Conservation (phyloP, 495 filamentous ascomycete species). For the Poronia punctata region DNA sequence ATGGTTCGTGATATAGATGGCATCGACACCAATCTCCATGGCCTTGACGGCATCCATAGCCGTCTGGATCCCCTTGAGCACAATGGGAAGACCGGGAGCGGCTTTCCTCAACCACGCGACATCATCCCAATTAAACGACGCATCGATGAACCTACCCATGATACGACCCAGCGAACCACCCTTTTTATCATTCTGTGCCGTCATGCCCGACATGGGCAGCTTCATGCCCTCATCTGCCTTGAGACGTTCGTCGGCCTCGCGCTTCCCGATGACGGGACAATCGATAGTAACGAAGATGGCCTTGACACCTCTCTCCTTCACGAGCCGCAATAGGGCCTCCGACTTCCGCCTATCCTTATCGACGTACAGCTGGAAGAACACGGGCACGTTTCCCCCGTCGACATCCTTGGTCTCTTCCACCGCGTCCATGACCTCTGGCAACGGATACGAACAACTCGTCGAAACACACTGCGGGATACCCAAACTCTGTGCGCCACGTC, state of each 20-base stretch:
- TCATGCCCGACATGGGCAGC: conserved; percentile 52
- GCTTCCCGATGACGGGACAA: conserved; percentile 56
- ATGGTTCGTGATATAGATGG: conserved; percentile 60
- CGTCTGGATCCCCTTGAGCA: conserved; percentile 61
- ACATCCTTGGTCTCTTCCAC: conserved; percentile 23
- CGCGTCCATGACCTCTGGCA: conserved; percentile 52
- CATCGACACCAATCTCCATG: conserved; percentile 47
- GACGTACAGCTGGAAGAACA: conserved; percentile 82
- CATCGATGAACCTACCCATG: conserved; percentile 67
- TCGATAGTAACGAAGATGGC: conserved; percentile 65
- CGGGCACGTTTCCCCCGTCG: conserved; percentile 20
- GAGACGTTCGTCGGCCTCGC: conserved; percentile 52
- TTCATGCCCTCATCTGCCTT: conserved; percentile 48
- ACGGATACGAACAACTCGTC: conserved; percentile 62
- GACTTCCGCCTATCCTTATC: conserved; percentile 64
- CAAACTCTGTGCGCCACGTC: conserved; percentile 47
- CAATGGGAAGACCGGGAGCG: conserved; percentile 40
- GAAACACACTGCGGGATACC: conserved; percentile 52
- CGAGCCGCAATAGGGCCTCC: conserved; percentile 53
- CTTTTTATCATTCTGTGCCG: conserved; percentile 56
- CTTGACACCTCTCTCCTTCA: conserved; percentile 52
- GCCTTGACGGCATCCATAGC: conserved; percentile 54
- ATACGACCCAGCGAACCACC: conserved; percentile 64
- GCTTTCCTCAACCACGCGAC: conserved; percentile 47
- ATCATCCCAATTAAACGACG: conserved; percentile 69